A percentile compares a stretch with the other conserved stretches of the same genome.
These are phyloP conservation scores for Podaxis rugospora DNA, from an alignment of 768 basidiomycete species.

Conservation along the genomic window DNA sequence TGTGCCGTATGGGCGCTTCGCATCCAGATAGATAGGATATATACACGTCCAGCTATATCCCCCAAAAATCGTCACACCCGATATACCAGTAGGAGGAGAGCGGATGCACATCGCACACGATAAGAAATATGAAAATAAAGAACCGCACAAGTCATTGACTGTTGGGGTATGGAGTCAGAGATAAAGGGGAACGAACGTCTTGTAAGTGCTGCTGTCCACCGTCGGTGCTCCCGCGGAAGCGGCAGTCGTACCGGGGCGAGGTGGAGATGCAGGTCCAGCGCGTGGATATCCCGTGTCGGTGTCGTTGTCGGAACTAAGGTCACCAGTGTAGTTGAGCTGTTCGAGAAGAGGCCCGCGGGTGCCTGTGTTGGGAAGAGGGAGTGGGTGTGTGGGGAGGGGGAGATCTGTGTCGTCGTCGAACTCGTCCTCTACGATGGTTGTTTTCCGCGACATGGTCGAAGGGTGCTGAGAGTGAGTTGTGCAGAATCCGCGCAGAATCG, in stretches of 20 bases:
- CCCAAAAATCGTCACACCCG: background rate
- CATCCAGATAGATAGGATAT: constrained; percentile 96
- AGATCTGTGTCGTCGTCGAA: constrained; percentile 96
- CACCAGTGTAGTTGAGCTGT: constrained; percentile 45
- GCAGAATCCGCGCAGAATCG: background rate
- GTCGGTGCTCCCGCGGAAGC: constrained; percentile 20
- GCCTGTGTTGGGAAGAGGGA: constrained; percentile 60
- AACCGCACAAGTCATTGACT: constrained; percentile 8
- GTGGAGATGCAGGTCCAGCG: constrained; percentile 57
- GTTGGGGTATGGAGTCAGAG: background rate
- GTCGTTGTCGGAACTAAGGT: constrained; percentile 42
- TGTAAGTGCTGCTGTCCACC: constrained; percentile 79
- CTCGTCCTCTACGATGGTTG: constrained; percentile 68
- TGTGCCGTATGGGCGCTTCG: constrained; percentile 81
- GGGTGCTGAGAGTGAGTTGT: constrained; percentile 8
- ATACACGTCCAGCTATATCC: constrained; percentile 83
- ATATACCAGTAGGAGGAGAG: background rate
- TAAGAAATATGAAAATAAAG: background rate
- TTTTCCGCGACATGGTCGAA: constrained; percentile 54
- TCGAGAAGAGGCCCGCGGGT: constrained; percentile 73
- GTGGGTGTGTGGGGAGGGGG: constrained; percentile 57
- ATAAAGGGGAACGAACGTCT: constrained; percentile 52
- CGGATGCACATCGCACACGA: background rate
- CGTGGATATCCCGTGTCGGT: constrained; percentile 24
- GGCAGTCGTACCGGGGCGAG: constrained; percentile 24